Percentiles rank a stretch among this genome's conserved stretches.
These are phyloP conservation scores for Erysimum cheiranthoides DNA, from an alignment of 345 rosid genomes.

Conservation along the genomic window DNA sequence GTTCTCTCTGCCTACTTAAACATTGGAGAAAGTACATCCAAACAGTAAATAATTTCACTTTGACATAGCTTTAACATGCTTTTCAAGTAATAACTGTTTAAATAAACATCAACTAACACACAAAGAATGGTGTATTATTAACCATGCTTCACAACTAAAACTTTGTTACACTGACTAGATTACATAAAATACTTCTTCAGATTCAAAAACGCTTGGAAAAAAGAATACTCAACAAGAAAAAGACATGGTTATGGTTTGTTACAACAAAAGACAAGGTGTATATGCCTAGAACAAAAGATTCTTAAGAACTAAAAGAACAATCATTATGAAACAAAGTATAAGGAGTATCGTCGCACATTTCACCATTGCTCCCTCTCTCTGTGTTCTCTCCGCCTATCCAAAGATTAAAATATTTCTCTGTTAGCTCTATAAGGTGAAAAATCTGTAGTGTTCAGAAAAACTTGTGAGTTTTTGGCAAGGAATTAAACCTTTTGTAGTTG, in stretches of 20 bases:
- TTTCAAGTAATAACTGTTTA: no score
- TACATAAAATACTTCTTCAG: not conserved
- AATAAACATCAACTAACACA: no score
- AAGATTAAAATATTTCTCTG: not conserved
- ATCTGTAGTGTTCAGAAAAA: not conserved
- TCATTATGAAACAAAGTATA: conserved; percentile 84
- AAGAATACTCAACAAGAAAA: conserved; percentile 6
- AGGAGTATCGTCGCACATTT: conserved; percentile 84
- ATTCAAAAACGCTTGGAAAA: not conserved
- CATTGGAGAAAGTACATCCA: no score
- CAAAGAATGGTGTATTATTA: no score
- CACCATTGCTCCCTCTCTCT: conserved; percentile 89
- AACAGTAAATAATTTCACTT: no score
- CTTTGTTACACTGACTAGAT: no score
- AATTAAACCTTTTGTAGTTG: conserved; percentile 75
- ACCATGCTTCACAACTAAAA: no score
- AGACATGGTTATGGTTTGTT: not conserved
- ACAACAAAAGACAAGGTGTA: not conserved
- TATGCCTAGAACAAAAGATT: conserved; percentile 56
- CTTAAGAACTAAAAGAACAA: conserved; percentile 82
- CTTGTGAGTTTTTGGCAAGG: conserved; percentile 6
- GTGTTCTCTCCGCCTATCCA: conserved; percentile 86
- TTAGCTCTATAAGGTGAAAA: not conserved
- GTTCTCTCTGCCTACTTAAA: conserved; percentile 80
- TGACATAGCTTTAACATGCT: no score